phyloP scores from a whole-genome alignment of 306 rosid genomes.

The Nissolia schottii region DNA sequence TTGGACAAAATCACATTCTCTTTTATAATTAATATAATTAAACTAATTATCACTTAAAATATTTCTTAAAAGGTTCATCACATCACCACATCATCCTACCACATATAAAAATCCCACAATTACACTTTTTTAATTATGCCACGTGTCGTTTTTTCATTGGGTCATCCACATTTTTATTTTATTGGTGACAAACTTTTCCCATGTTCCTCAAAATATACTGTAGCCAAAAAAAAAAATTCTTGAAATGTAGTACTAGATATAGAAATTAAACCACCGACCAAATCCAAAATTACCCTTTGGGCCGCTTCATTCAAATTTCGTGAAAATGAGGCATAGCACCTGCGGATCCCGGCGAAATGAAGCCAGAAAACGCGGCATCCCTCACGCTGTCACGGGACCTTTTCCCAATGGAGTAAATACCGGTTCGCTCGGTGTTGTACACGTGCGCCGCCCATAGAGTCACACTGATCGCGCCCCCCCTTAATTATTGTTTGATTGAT shows the following conservation, averaged over 20 bases:
- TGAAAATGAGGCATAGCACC: background rate
- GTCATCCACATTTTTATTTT: too few species aligned
- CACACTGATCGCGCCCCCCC: background rate
- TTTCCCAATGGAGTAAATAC: background rate
- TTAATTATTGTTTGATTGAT: background rate
- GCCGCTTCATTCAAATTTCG: background rate
- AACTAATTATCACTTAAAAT: too few species aligned
- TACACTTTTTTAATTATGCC: too few species aligned
- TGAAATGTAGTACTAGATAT: background rate
- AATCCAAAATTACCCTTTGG: background rate
- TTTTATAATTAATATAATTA: too few species aligned
- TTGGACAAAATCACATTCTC: too few species aligned
- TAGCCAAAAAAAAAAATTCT: too few species aligned
- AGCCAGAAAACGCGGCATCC: background rate
- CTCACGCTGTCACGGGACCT: background rate
- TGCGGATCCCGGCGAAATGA: background rate
- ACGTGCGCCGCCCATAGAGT: background rate
- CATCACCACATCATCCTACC: too few species aligned
- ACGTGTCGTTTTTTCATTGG: too few species aligned
- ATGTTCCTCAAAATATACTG: too few species aligned
- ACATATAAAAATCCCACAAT: too few species aligned
- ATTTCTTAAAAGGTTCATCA: too few species aligned
- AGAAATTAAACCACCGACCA: conserved; percentile 23
- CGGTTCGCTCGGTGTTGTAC: background rate
- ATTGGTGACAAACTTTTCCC: too few species aligned